Base-by-base conservation (phyloP, 192 early-diverging fungal genomes). In the Gigaspora rosea region DNA sequence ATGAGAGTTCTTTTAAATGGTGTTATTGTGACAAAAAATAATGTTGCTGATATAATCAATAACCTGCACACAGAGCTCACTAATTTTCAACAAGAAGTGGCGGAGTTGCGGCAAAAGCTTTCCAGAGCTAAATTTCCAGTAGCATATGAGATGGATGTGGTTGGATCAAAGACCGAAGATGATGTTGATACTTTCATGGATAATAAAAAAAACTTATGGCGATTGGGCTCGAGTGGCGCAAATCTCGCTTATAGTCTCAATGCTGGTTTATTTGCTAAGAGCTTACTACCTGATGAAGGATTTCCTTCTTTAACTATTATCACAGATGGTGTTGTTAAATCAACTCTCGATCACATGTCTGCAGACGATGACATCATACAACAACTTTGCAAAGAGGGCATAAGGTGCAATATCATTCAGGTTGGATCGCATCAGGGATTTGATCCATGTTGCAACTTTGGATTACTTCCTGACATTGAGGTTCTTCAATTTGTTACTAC, bases 401-500 rank as follows among this genome's bases (percentile, higher is more conserved):
- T 92, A 8, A 85, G 82, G 32, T 93, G 90, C 68, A 88, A 86
- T 22, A 84, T 95, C 36, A 80, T 95, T 9, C 94, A 93, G 70
- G 84, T 95, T n/a, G 94, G 94, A 0, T 85, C 84, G 5, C 75
- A 86, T 48, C 79, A 87, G 36, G 91, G 87, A 1, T 90, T 88
- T 49, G 85, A 85, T 57, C 91, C 92, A n/a, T 86, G 85, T 52
- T 86, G 88, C 32, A 91, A 91, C 72, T 90, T 94, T 79, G 94
- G 94, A 8, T 90, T 89, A 79, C 87, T 93, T 12, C 87, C 88
- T 73, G 94, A 95, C 73, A 93, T 86, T 61, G 93, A 95, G 80
- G 84, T 90, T 50, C 82, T 94, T 1, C 79, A 88, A 36, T 94
- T 90, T 73, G 76, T 93, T 52, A 87, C 94, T 0, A 85, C 87